Conservation (phyloP, 2,329 filamentous ascomycete genomes). For the Aspergillus felis region DNA sequence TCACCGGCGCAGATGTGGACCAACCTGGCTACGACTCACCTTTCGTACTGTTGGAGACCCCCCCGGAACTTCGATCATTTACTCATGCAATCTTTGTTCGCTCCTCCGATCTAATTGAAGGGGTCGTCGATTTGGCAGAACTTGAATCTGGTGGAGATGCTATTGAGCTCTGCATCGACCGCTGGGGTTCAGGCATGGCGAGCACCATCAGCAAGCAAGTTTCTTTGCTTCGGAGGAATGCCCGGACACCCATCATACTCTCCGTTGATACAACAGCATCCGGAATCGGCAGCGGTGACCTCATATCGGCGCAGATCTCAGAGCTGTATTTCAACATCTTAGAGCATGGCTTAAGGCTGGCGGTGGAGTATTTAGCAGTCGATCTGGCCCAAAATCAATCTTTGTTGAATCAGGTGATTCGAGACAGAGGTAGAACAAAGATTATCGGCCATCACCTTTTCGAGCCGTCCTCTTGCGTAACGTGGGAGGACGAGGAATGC, state of each 20-base stretch:
- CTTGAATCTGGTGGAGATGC: slow-evolving; percentile 58
- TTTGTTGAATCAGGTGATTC: slow-evolving; percentile 24
- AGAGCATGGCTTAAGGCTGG: slow-evolving; percentile 38
- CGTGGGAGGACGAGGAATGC: slow-evolving; percentile 34
- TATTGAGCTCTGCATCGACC: slow-evolving; percentile 58
- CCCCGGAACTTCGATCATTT: slow-evolving; percentile 54
- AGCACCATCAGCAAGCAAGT: slow-evolving; percentile 54
- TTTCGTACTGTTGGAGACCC: slow-evolving; percentile 57
- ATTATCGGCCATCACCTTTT: slow-evolving; percentile 38
- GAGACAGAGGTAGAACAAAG: slow-evolving; percentile 37
- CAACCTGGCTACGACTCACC: slow-evolving; percentile 56
- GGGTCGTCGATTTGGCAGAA: slow-evolving; percentile 44
- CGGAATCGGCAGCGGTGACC: slow-evolving; percentile 9
- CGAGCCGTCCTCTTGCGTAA: slow-evolving; percentile 24
- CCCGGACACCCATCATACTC: slow-evolving; percentile 56
- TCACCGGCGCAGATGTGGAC: slow-evolving; percentile 52
- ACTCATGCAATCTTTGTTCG: slow-evolving; percentile 40
- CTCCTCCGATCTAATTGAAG: slow-evolving; percentile 32
- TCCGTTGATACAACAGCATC: slow-evolving; percentile 44
- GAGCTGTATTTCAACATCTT: slow-evolving; percentile 33
- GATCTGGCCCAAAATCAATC: slow-evolving; percentile 32
- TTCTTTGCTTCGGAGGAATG: slow-evolving; percentile 53
- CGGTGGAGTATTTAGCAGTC: slow-evolving; percentile 39
- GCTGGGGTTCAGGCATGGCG: slow-evolving; percentile 50
- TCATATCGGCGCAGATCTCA: slow-evolving; percentile 4